Base-by-base conservation (phyloP, 345 rosid genomes). In the Salix suchowensis region DNA sequence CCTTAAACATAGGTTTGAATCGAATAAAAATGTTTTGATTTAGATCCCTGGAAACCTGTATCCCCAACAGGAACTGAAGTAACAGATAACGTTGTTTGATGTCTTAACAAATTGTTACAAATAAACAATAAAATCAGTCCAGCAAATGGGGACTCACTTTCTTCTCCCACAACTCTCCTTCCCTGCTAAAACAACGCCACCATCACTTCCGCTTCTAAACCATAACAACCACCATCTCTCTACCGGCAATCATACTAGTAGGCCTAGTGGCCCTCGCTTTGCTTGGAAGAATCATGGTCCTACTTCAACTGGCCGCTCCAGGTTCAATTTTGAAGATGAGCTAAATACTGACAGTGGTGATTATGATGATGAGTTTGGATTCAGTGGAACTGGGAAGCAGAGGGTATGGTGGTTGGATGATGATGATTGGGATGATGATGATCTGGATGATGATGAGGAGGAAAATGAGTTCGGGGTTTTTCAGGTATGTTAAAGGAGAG, bases 391-490 rank as follows among this genome's bases (percentile, higher is more conserved):
- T 16, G 2, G 15, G 24, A 75, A 78, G 21, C 77, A 24, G 71
- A 82, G 82, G 30, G 52, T 28, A 18, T 82, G 85, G 85, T 82
- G 82, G 82, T 75, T 70, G 6, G 61, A 74, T 52, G 64, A 73
- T n/a, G 71, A 74, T 5, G 46, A 16, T 7, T 36, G 37, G 37
- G 86, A 87, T 3, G 34, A 62, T 44, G 85, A 72, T 68, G 70
- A 40, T 0, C 69, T 67, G n/a, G 77, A 79, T 11, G 82, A 77
- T 50, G 88, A 79, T 65, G 84, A 74, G 4, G 75, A 82, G 60
- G 89, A 84, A 15, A 85, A 81, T 28, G 88, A 88, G 79, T 82
- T 85, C 81, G 87, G 85, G 88, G 67, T 87, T 58, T 85, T 91
- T 55, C 88, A 91, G 98, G 98, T 94, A 81, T 40, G 39, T 15